Percentiles rank a stretch among this genome's conserved stretches.
Conservation (phyloP, 371 early-diverging fungal species). For the Rhizopus stolonifer region DNA sequence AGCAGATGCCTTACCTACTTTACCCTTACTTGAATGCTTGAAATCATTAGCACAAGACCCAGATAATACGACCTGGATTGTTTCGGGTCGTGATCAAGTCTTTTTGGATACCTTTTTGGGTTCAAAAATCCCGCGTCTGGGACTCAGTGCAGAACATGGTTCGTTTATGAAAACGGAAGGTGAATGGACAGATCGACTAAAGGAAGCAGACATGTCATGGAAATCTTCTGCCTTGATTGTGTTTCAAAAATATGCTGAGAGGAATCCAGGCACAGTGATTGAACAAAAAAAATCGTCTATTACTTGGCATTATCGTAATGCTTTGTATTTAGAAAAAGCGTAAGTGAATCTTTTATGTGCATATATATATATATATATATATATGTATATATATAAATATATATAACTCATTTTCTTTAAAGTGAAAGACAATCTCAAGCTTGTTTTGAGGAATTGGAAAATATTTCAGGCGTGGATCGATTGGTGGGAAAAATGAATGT, state of each 20-base stretch:
- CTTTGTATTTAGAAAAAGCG: constrained; percentile 39
- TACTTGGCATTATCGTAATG: constrained; percentile 94
- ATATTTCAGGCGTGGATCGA: constrained; percentile 87
- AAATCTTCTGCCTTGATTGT: constrained; percentile 80
- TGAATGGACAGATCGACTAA: constrained; percentile 84
- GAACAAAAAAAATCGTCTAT: constrained; percentile 84
- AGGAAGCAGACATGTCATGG: constrained; percentile 85
- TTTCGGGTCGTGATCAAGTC: constrained; percentile 80
- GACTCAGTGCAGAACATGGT: constrained; percentile 61
- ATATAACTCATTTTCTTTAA: not conserved
- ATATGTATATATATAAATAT: too few species aligned
- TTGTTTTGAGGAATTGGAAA: constrained; percentile 79
- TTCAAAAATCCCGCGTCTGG: constrained; percentile 65
- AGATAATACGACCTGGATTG: constrained; percentile 86
- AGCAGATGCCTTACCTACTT: constrained; percentile 72
- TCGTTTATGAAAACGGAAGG: constrained; percentile 89
- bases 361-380: too few species aligned
- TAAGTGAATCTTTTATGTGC: too few species aligned
- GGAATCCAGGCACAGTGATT: constrained; percentile 90
- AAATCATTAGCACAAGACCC: constrained; percentile 70
- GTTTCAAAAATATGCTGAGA: constrained; percentile 85
- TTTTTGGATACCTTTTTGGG: constrained; percentile 72
- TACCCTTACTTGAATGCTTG: constrained; percentile 62
- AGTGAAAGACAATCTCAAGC: constrained; percentile 70
- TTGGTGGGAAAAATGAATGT: constrained; percentile 96